Evolutionary conservation across 139 green algal species (phyloP), one percentile per base, ranked within the genome.

Genomic region (Deuterostichococcus epilithicus): DNA sequence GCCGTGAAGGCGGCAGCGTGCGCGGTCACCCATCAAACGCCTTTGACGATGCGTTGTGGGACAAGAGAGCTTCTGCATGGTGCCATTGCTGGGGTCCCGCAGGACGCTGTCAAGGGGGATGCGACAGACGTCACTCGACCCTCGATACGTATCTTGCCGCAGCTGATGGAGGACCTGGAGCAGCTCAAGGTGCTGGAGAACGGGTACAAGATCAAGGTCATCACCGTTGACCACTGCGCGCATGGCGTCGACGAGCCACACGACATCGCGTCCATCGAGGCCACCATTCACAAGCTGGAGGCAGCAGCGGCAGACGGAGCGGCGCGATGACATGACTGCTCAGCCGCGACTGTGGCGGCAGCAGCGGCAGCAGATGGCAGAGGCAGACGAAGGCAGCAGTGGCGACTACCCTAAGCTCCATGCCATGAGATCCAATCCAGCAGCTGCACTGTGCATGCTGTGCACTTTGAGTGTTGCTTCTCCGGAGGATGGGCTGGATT

Each of bases 141-240:
- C 26, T 33, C 15, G 23, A 71, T 71, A 30, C 65, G 36, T 34
- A 26, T n/a, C n/a, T n/a, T n/a, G n/a, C n/a, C n/a, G n/a, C 85
- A 94, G 81, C 36, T 87, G 68, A 88, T 89, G 81, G 90, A 94
- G 80, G 88, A 94, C 44, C 74, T 94, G 73, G 90, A 94, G 81
- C 88, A 94, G 83, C 82, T 94, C 35, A 92, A 93, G 69, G 81
- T 92, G 45, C 39, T 94, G 36, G 90, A 94, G 81, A 85, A 93
- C 33, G 90, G 90, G 5, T 90, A 93, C 79, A 88, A 86, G 68
- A 94, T 94, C 42, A 94, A 91, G 81, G 85, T 88, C 3, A 79
- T 94, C 28, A 79, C 78, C 1, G 89, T 94, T 3, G 76, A 92
- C n/a, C 84, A 94, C 74, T 72, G 25, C 33, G 85, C 86, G 23